These are phyloP conservation scores for Aspergillus heteromorphus DNA, from an alignment of 495 filamentous ascomycete species.

Conservation along the genomic window DNA sequence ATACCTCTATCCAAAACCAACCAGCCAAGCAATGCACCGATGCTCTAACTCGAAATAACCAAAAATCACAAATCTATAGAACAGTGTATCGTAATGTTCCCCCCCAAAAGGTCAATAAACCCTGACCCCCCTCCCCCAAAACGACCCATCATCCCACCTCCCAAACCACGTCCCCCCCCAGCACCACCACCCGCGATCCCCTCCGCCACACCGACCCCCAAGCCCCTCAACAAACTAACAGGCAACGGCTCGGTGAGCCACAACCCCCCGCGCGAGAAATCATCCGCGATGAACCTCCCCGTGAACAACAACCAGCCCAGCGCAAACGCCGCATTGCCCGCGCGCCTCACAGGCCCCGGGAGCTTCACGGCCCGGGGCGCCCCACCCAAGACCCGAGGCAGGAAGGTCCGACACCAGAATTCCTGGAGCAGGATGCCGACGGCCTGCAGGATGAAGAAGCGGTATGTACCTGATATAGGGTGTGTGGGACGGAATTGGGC, in stretches of 20 bases:
- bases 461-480: conserved; percentile 35
- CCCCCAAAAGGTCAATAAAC: conserved; percentile 35
- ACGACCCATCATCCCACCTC: conserved; percentile 47
- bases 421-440: conserved; percentile 51
- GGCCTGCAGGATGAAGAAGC: conserved; percentile 55
- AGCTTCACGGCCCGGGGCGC: conserved; percentile 26
- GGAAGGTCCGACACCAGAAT: conserved; percentile 18
- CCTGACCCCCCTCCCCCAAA: conserved; percentile 60
- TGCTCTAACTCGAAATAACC: too few species aligned
- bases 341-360: conserved; percentile 27
- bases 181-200: conserved; percentile 51
- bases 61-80: too few species aligned
- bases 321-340: conserved; percentile 49
- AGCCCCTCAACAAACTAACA: conserved; percentile 49
- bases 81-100: too few species aligned
- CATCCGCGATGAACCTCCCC: conserved; percentile 49
- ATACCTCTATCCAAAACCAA: too few species aligned
- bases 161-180: conserved; percentile 48
- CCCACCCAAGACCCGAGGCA: conserved; percentile 21
- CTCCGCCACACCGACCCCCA: conserved; percentile 49
- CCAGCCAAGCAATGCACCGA: too few species aligned
- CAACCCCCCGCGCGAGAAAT: conserved; percentile 55
- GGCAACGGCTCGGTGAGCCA: conserved; percentile 71
- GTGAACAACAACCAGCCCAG: conserved; percentile 55
- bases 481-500: conserved; percentile 44